A percentile compares a stretch with the other conserved stretches of the same genome.
phyloP scores from a whole-genome alignment of 345 rosid genomes.

The Brassica carinata region DNA sequence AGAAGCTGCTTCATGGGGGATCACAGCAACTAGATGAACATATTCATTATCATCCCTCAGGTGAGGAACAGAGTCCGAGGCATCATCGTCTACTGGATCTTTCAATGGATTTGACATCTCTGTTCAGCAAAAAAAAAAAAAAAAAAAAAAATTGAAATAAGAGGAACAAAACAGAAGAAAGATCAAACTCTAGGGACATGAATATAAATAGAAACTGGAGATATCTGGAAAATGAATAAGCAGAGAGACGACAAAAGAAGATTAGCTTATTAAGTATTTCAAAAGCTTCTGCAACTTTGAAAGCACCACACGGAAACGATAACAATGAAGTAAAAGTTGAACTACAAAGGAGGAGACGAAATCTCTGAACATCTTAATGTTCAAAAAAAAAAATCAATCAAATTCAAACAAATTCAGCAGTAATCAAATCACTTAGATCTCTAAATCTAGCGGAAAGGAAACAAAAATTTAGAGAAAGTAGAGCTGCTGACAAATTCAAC shows the following conservation, averaged over 20 bases:
- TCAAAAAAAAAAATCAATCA: not conserved
- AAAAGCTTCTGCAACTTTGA: conserved; percentile 20
- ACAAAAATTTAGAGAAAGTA: not conserved
- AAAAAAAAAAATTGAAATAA: not conserved
- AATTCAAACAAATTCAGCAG: conserved; percentile 1
- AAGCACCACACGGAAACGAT: conserved; percentile 15
- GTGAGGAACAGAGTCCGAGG: conserved; percentile 27
- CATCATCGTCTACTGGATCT: conserved; percentile 35
- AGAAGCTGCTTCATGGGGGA: conserved; percentile 49
- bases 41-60: conserved; percentile 67
- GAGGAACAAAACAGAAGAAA: conserved; percentile 8
- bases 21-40: conserved; percentile 61
- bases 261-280: conserved; percentile 16
- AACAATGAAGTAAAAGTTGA: conserved; percentile 21
- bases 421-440: conserved; percentile 28
- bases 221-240: not conserved
- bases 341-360: conserved; percentile 11
- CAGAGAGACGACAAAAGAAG: conserved; percentile 16
- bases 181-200: conserved; percentile 16
- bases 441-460: not conserved
- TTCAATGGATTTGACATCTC: conserved; percentile 48
- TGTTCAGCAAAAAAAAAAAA: conserved; percentile 5
- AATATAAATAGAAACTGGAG: not conserved
- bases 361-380: not conserved
- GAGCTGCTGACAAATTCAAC: not conserved